These are phyloP conservation scores for Hypoxylon lienhwacheense DNA, from an alignment of 495 filamentous ascomycete species.

Conservation along the genomic window DNA sequence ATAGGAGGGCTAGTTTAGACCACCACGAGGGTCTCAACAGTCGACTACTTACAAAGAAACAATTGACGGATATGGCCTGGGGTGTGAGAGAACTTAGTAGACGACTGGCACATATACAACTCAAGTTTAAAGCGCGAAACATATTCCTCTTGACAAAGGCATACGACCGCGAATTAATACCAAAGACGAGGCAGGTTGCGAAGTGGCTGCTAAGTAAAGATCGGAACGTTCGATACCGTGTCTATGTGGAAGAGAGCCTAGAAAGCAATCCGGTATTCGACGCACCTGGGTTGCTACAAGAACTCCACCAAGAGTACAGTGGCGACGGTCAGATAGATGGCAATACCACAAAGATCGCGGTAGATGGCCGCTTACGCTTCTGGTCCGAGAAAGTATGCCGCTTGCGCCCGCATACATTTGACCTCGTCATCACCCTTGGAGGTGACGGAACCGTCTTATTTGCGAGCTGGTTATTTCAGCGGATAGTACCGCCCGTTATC, in stretches of 20 bases:
- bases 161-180: constrained; percentile 79
- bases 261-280: constrained; percentile 71
- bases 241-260: constrained; percentile 79
- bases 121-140: constrained; percentile 77
- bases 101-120: constrained; percentile 72
- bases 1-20: constrained; percentile 36
- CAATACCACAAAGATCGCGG: constrained; percentile 52
- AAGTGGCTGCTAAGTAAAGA: constrained; percentile 84
- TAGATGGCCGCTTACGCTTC: constrained; percentile 66
- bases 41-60: constrained; percentile 81
- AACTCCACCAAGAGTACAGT: constrained; percentile 38
- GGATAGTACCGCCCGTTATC: constrained; percentile 91
- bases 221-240: constrained; percentile 66
- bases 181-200: constrained; percentile 72
- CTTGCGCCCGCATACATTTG: constrained; percentile 80
- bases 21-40: constrained; percentile 43
- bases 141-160: constrained; percentile 90
- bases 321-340: constrained; percentile 29
- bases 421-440: constrained; percentile 92
- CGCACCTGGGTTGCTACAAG: constrained; percentile 59
- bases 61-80: constrained; percentile 94
- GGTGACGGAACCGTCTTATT: constrained; percentile 96
- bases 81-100: constrained; percentile 90
- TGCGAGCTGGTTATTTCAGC: constrained; percentile 94
- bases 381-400: constrained; percentile 81